Base-by-base conservation (phyloP, 106 monocot genomes). In the Chionographis japonica region DNA sequence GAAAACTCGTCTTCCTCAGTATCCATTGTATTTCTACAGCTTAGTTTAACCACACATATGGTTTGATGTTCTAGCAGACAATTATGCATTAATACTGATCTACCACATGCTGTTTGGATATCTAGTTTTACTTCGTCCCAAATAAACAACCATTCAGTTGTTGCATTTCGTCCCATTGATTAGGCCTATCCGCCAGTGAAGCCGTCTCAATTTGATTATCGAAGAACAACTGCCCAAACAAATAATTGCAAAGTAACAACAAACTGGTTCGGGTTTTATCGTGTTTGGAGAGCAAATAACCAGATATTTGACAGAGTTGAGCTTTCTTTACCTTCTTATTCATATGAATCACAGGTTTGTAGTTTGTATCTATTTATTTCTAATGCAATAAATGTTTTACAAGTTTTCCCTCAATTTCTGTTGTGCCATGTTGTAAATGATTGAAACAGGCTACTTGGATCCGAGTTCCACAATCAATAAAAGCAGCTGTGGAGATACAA, bases 191-290 rank as follows among this genome's bases (percentile, higher is more conserved):
- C 68, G 52, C 76, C 68, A 53, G 52, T 58, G 12, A 73, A 64
- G 49, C 38, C 8, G 38, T 76, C 80, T 53, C 50, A 67, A 52
- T 49, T 40, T 57, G 73, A 81, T 16, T 15, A 68, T 43, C n/a
- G 69, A 35, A 80, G 65, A 66, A 84, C 92, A 71, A 83, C 66
- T 56, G 87, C 97, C 15, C 78, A 77, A 78, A 80, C 78, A 42
- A 68, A 85, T 83, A 53, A 69, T 70, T 97, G 97, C 68, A 83
- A 53, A 60, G 92, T 97, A 37, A 92, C 86, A 63, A 97, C 92
- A 53, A 83, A 69, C 42, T 92, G 92, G 92, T 97, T 92, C 84
- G 97, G 97, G 8, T 97, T 87, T 76, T 76, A 90, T 66, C 81
- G 89, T 35, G 83, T 97, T 68, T 78, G 80, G 76, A 81, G 81